A percentile compares a stretch with the other conserved stretches of the same genome.
These are phyloP conservation scores for Boletus rufocinnamomeus DNA, from an alignment of 768 basidiomycete species.

Conservation along the genomic window DNA sequence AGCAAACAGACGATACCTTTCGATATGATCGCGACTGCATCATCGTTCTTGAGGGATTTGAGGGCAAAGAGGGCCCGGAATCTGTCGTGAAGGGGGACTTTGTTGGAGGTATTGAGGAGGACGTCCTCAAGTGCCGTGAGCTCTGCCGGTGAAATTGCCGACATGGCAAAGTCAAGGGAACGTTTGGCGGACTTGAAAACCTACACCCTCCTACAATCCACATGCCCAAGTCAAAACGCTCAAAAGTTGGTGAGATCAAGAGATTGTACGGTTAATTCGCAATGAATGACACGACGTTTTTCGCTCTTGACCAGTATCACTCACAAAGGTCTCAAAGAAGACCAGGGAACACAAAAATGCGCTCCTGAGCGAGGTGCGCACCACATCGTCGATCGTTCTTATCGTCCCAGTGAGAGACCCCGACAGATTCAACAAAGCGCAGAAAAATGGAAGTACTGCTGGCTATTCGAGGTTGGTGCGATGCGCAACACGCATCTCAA, in stretches of 20 bases:
- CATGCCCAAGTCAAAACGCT: slow-evolving; percentile 90
- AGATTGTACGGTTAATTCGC: neutral
- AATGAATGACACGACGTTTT: slow-evolving; percentile 14
- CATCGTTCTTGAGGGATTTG: slow-evolving; percentile 76
- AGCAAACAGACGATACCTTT: slow-evolving; percentile 54
- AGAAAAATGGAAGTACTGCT: slow-evolving; percentile 94
- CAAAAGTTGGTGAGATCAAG: slow-evolving; percentile 73
- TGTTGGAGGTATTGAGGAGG: slow-evolving; percentile 75
- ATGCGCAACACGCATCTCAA: slow-evolving; percentile 96
- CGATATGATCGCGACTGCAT: slow-evolving; percentile 83
- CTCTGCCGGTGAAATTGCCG: slow-evolving; percentile 47
- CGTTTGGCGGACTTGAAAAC: slow-evolving; percentile 54
- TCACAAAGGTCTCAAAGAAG: slow-evolving; percentile 95
- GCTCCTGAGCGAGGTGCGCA: slow-evolving; percentile 73
- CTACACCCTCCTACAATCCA: slow-evolving; percentile 13
- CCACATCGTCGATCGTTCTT: slow-evolving; percentile 4
- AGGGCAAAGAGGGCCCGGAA: slow-evolving; percentile 93
- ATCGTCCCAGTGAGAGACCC: slow-evolving; percentile 29
- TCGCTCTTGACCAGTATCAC: slow-evolving; percentile 59
- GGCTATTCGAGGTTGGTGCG: slow-evolving; percentile 92
- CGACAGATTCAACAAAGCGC: slow-evolving; percentile 74
- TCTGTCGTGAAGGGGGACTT: slow-evolving; percentile 78
- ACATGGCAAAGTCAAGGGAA: slow-evolving; percentile 30
- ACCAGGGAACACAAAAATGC: slow-evolving; percentile 87
- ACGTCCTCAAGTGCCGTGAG: slow-evolving; percentile 69